Evolutionary conservation across 225 moss, liverwort and hornwort species (phyloP).

Genomic region (Antitrichia curtipendula): DNA sequence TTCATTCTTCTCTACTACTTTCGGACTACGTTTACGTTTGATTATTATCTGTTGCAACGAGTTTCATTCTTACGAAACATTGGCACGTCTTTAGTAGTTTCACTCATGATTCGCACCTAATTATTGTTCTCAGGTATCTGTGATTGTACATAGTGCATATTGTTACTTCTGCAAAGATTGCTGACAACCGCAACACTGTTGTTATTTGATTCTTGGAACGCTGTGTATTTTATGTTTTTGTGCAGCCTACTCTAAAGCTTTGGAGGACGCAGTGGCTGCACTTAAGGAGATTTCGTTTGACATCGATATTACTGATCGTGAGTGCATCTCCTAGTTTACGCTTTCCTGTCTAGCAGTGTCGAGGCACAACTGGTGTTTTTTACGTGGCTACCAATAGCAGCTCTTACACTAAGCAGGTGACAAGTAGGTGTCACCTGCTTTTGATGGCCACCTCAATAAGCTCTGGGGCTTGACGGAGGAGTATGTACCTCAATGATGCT

Average conservation of each 20-base stretch:
- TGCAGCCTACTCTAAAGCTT: slow-evolving; percentile 66
- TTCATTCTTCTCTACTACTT: background rate
- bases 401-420: background rate
- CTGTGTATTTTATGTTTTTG: background rate
- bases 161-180: background rate
- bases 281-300: slow-evolving; percentile 77
- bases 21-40: background rate
- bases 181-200: background rate
- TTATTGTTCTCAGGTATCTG: background rate
- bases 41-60: background rate
- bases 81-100: background rate
- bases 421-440: background rate
- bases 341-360: background rate
- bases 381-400: background rate
- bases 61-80: background rate
- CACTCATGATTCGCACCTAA: background rate
- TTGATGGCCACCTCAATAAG: background rate
- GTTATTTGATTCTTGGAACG: background rate
- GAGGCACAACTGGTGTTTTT: background rate
- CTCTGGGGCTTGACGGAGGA: background rate
- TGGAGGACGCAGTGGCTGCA: slow-evolving; percentile 75
- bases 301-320: slow-evolving; percentile 44
- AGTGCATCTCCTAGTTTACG: background rate
- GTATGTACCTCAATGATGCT: background rate
- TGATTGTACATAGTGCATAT: background rate